Base-by-base conservation (phyloP, 73 alveolate genomes). In the Paramecium biaurelia region DNA sequence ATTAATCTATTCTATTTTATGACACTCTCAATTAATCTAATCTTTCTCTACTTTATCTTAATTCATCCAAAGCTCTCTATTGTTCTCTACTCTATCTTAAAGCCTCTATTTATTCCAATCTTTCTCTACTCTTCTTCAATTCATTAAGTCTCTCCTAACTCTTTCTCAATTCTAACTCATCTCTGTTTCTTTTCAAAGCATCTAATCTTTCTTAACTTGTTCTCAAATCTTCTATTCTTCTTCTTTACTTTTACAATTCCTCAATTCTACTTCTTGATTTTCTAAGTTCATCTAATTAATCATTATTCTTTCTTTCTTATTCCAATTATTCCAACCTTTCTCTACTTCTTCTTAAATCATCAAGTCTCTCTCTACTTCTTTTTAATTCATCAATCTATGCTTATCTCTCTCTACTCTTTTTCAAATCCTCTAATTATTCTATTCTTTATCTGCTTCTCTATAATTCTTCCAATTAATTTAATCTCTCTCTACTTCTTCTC, bases 141-240 rank as follows among this genome's bases (percentile, higher is more conserved):
- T 67, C 41, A 67, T 67, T 67, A 34, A 67, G 41, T 67, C 85
- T 67, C 85, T 67, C 85, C 11, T 67, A 67, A 67, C 85, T 67
- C 12, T 32, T 67, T 20, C 85, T 67, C 47, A 67, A 67, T 67
- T 67, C 85, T n/a, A 24, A 67, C 4, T 67, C 85, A 12, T 67
- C 85, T 67, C 85, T 67, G 11, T 67, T 34, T 67, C 85, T 67
- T 23, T 34, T 67, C 85, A 67, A 67, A 15, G 85, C 85, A 67
- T 67, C 85, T 14, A 67, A 34, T 23, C 85, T 67, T 34, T 67
- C 85, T 24, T 67, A 67, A 67, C 85, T 67, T 28, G 85, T 32
- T 67, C 85, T 67, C 49, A 67, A 67, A 20, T 67, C 85, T 14
- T 67, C 85, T 34, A 67, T 32, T 23, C 85, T 67, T 67, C 47